These are phyloP conservation scores for Collybia sordida DNA, from an alignment of 768 basidiomycete species.

Conservation along the genomic window DNA sequence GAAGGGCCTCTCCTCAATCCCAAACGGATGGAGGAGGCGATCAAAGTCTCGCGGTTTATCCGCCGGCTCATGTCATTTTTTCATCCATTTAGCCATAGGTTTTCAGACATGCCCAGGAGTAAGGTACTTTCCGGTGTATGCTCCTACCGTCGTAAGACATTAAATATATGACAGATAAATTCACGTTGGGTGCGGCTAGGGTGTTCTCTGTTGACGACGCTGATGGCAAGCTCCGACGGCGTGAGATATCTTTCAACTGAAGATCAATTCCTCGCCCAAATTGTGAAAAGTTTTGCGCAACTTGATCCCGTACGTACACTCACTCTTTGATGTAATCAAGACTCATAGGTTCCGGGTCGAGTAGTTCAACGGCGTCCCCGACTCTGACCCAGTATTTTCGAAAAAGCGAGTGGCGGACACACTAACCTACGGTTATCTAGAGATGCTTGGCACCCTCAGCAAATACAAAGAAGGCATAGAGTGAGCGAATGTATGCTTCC, in stretches of 20 bases:
- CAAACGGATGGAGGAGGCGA: constrained; percentile 91
- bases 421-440: constrained; percentile 89
- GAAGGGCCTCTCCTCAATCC: constrained; percentile 92
- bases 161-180: constrained; percentile 51
- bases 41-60: constrained; percentile 86
- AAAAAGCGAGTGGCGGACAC: constrained; percentile 80
- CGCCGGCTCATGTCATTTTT: constrained; percentile 92
- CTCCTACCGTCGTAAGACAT: background rate
- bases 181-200: constrained; percentile 86
- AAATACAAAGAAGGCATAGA: constrained; percentile 87
- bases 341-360: background rate
- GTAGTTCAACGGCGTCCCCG: constrained; percentile 71
- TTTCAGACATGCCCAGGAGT: constrained; percentile 75
- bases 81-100: constrained; percentile 86
- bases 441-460: constrained; percentile 92
- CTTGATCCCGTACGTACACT: constrained; percentile 76
- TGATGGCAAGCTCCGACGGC: constrained; percentile 83
- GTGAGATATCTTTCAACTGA: constrained; percentile 76
- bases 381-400: constrained; percentile 82
- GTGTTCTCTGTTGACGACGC: constrained; percentile 76
- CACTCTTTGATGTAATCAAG: background rate
- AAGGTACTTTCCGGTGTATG: constrained; percentile 40
- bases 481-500: constrained; percentile 45
- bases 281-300: constrained; percentile 86
- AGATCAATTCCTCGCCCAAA: constrained; percentile 82